Evolutionary conservation across 305 asterid species (phyloP).

Genomic region (Fraxinus greggii): DNA sequence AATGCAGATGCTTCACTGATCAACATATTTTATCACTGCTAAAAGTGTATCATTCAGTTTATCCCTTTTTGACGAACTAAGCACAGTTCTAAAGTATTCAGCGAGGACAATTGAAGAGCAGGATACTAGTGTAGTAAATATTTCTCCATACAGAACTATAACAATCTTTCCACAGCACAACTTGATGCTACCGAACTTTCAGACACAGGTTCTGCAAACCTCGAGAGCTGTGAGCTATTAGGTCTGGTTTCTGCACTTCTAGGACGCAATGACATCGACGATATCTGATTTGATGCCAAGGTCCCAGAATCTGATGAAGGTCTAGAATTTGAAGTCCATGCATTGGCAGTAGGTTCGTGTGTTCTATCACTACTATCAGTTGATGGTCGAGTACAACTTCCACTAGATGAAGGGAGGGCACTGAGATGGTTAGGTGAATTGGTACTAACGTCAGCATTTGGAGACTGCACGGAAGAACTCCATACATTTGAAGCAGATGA

Average conservation of each 20-base stretch:
- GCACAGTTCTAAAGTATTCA: background rate
- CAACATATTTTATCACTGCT: background rate
- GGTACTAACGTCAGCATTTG: constrained; percentile 71
- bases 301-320: constrained; percentile 96
- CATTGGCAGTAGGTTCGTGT: constrained; percentile 53
- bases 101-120: constrained; percentile 10
- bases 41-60: background rate
- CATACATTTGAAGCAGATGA: constrained; percentile 90
- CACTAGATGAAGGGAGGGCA: constrained; percentile 92
- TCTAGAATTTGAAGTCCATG: constrained; percentile 87
- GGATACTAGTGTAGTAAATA: background rate
- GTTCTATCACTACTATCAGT: constrained; percentile 86
- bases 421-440: constrained; percentile 70
- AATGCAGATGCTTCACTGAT: background rate
- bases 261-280: constrained; percentile 71
- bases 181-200: constrained; percentile 55
- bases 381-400: constrained; percentile 92
- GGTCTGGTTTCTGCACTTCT: constrained; percentile 95
- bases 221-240: constrained; percentile 82
- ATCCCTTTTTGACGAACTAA: background rate
- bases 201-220: constrained; percentile 80
- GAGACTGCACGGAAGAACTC: constrained; percentile 69
- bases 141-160: constrained; percentile 30
- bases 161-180: constrained; percentile 68
- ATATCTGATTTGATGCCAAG: constrained; percentile 65